Conservation (phyloP, 257 asterid species). For the Ilex asprella region DNA sequence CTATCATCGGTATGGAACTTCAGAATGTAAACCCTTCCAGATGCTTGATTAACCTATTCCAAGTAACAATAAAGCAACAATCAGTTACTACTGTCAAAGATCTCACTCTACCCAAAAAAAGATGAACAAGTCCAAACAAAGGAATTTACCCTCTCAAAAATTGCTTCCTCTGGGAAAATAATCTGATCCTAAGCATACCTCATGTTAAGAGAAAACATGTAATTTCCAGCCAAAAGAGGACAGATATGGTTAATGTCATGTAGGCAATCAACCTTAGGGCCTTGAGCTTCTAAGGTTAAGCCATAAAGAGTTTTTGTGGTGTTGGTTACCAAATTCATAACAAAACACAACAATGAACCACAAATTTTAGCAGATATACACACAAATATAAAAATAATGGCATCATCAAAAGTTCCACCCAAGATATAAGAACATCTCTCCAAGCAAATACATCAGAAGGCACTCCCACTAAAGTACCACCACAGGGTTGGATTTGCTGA, state of each 20-base stretch:
- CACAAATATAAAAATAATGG: constrained; percentile 5
- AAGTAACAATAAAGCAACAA: constrained; percentile 14
- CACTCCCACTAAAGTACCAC: no score
- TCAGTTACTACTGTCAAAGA: constrained; percentile 4
- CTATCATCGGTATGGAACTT: constrained; percentile 83
- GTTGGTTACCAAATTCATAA: not conserved
- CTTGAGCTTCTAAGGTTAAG: not conserved
- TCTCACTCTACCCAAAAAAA: not conserved
- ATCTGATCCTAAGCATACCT: constrained; percentile 71
- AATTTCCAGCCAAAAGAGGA: not conserved
- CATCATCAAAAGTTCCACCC: not conserved
- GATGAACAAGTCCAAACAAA: constrained; percentile 1
- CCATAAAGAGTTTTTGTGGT: not conserved
- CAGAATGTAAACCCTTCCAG: constrained; percentile 87
- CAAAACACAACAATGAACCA: not conserved
- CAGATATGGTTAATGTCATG: no score
- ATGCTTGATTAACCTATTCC: constrained; percentile 71
- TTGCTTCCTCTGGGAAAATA: constrained; percentile 84
- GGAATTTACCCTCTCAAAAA: constrained; percentile 64
- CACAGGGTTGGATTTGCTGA: no score
- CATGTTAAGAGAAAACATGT: not conserved
- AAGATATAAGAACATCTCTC: no score
- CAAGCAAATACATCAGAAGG: no score
- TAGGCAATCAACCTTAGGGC: not conserved
- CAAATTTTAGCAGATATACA: constrained; percentile 1